Base-by-base conservation (phyloP, 2,329 filamentous ascomycete species). In the Elsinoe arachidis region DNA sequence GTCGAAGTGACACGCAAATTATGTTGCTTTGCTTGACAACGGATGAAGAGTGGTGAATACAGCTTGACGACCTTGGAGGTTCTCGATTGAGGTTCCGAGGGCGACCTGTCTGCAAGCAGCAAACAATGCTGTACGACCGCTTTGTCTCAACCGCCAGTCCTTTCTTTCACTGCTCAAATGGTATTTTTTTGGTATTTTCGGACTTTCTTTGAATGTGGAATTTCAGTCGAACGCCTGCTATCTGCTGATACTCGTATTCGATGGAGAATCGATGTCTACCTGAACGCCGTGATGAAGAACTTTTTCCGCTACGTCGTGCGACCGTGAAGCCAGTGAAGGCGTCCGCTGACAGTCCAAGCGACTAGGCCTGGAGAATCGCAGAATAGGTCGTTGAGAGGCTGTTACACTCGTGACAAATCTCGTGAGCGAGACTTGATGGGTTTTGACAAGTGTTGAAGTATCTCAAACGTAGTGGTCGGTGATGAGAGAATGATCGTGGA, bases 41-140 rank as follows among this genome's bases (percentile, higher is more conserved):
- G 79, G 70, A 85, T 76, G 71, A 86, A 85, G 66, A 87, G 80
- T 74, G 82, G 83, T 63, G 84, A 87, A 84, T 87, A 83, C 83
- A 84, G 78, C 69, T 83, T 85, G 80, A 69, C 81, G 80, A 73
- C 54, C 34, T 35, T 14, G 12, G 34, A 53, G 19, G 19, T 23
- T 53, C 17, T 38, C 19, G 19, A 35, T 12, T 30, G 26, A 30
- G 26, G 26, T 30, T 21, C 17, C 49, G 17, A 37, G 23, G 6
- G 23, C 23, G 23, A 26, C 26, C 26, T 35, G 49, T 34, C 26
- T 34, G 17, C 5, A 19, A 38, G 34, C 49, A 53, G 26, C 26
- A 43, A 15, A 53, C 33, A 43, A 15, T 23, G 15, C 14, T 34
- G 49, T 19, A 34, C 49, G 34, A 53, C 33, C 23, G 46, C 26